These are phyloP conservation scores for Skeletonema tropicum DNA, from an alignment of 108 stramenopile genomes.

Conservation along the genomic window DNA sequence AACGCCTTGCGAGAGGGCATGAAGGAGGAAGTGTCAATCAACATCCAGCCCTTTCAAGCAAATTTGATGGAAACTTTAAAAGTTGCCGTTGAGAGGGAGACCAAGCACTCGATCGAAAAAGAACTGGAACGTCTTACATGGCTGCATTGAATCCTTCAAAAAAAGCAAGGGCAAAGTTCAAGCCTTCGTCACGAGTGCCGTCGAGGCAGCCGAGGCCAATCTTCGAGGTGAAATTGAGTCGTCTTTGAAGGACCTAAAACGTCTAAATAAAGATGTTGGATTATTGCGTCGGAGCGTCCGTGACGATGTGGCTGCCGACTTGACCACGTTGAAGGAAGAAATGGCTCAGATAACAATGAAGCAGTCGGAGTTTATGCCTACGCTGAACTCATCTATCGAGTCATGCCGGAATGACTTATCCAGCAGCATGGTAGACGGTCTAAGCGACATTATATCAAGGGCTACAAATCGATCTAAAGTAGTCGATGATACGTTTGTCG, in stretches of 20 bases:
- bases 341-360: neutral
- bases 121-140: neutral
- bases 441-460: too few relatives aligned
- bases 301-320: neutral
- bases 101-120: neutral
- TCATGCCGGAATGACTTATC: neutral
- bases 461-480: too few relatives aligned
- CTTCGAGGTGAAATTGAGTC: neutral
- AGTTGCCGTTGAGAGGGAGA: constrained; percentile 9
- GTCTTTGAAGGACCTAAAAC: neutral
- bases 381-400: neutral
- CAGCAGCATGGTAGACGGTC: too few relatives aligned
- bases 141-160: neutral
- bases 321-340: neutral
- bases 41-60: constrained; percentile 9
- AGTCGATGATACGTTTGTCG: too few relatives aligned
- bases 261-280: neutral
- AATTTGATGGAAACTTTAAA: constrained; percentile 14
- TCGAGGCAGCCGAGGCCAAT: neutral
- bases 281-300: neutral
- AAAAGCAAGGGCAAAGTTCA: constrained; percentile 3
- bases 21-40: constrained; percentile 13
- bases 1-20: neutral
- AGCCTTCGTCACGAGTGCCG: neutral
- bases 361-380: neutral